Evolutionary conservation across 2,329 filamentous ascomycete genomes (phyloP), one percentile per base, ranked within the genome.

Genomic region (Colletotrichum lupini): DNA sequence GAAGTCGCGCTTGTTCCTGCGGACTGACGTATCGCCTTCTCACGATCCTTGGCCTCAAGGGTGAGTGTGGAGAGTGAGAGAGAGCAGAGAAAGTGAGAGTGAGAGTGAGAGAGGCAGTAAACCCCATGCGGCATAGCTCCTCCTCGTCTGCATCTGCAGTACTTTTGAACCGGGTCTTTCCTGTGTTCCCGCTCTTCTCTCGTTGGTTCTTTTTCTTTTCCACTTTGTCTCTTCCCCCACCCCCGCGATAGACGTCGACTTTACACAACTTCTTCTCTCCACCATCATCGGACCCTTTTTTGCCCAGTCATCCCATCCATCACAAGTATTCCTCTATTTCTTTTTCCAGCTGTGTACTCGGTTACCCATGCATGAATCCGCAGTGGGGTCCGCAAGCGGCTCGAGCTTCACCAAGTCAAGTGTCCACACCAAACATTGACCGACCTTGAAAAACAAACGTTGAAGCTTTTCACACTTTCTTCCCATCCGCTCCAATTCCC

Each of bases 381-480:
- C 49, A 52, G 46, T 24, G 55, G 67, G 35, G 67, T 52, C 71
- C 19, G 71, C 26, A 73, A 71, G 71, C 71, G 71, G 71, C 67
- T 73, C 71, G 56, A 65, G 71, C 67, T 66, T 71, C 67, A 59
- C 70, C 42, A 70, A 73, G 30, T 70, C 71, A 57, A 66, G 30
- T 32, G 30, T 67, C 53, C 52, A 49, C 69, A 53, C 65, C n/a
- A 49, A 22, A 58, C n/a, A 52, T 19, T 63, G 42, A 30, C 26
- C 22, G 57, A 55, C 22, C 52, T 46, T 28, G 16, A 56, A 73
- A 61, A 66, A 56, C 49, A 66, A 66, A 32, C 67, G 35, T 70
- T 66, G 67, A 73, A 73, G 67, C 67, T 56, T 65, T 66, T 56
- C 32, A 42, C 42, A 32, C 52, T 11, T 60, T 61, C 56, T 57